These are phyloP conservation scores for Vigna mungo DNA, from an alignment of 306 rosid genomes.

Conservation along the genomic window DNA sequence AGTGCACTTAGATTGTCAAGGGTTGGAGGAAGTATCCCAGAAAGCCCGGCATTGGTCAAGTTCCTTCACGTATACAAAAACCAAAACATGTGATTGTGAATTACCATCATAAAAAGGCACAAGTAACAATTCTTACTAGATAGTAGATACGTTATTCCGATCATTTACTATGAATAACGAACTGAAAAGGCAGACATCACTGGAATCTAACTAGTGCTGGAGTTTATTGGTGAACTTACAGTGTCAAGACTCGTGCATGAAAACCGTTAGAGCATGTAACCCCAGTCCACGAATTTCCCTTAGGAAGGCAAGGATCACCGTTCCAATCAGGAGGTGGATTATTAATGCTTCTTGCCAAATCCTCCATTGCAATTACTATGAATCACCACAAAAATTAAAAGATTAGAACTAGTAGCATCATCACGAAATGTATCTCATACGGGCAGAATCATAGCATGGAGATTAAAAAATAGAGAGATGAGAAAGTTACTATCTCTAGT, in stretches of 20 bases:
- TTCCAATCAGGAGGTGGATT: constrained; percentile 82
- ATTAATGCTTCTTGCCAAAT: constrained; percentile 59
- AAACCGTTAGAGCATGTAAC: constrained; percentile 59
- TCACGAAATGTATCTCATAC: constrained; percentile 19
- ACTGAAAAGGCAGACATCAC: neutral
- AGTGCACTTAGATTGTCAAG: constrained; percentile 65
- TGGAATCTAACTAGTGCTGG: constrained; percentile 2
- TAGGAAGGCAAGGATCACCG: constrained; percentile 91
- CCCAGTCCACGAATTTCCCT: constrained; percentile 84
- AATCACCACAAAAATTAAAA: constrained; percentile 39
- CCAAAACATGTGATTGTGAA: constrained; percentile 37
- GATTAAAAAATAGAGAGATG: neutral
- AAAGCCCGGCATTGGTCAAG: constrained; percentile 60
- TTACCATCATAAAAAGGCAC: constrained; percentile 11
- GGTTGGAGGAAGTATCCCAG: constrained; percentile 66
- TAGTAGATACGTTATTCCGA: neutral
- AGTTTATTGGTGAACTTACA: constrained; percentile 61
- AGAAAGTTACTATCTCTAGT: constrained; percentile 67
- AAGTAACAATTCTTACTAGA: neutral
- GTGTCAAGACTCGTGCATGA: constrained; percentile 47
- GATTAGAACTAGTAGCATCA: constrained; percentile 21
- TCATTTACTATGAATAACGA: neutral
- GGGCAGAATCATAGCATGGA: neutral
- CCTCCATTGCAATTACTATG: constrained; percentile 68
- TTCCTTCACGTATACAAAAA: constrained; percentile 60